Evolutionary conservation across 441 rosid species (phyloP), one percentile per base, ranked within the genome.

Genomic region (Viola pubescens): DNA sequence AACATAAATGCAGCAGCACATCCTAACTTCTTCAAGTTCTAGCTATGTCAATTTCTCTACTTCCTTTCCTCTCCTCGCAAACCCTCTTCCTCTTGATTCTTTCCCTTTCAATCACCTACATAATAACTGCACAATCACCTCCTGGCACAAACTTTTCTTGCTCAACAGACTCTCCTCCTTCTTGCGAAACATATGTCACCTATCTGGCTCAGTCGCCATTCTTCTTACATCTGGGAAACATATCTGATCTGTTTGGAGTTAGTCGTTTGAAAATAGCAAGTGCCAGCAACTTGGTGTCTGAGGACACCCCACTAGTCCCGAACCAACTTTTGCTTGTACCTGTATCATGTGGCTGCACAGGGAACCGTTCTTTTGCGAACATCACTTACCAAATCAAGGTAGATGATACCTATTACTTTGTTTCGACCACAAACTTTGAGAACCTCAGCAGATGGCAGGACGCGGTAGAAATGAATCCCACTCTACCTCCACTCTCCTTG

Each of bases 301-400:
- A 78, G 57, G 82, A 85, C 47, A 8, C 38, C 41, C 58, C 4
- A 16, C 62, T 82, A 56, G 8, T 67, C 45, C 87, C 80, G 0
- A 68, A 78, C 65, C 87, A 81, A 66, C 78, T 82, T 39, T 60
- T 81, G 68, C 77, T 86, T 44, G 72, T 85, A 19, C 87, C 88
- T 43, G 34, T 78, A 63, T 19, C 8, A 16, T 86, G 87, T 51
- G 73, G 80, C 58, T 83, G 87, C 75, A 70, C 71, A 37, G 73
- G 82, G 2, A 74, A 71, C 60, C 61, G 43, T 19, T 83, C 77
- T 58, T 78, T 74, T 59, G 75, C 81, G 51, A 83, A 82, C 56
- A 68, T 77, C 60, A 78, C 80, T 2, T 83, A 81, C 43, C 67
- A 74, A 70, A 75, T 85, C 72, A 75, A 78, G 76, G 13, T 63